phyloP scores from a whole-genome alignment of 148 eudicot genomes.

The Diospyros kaki region DNA sequence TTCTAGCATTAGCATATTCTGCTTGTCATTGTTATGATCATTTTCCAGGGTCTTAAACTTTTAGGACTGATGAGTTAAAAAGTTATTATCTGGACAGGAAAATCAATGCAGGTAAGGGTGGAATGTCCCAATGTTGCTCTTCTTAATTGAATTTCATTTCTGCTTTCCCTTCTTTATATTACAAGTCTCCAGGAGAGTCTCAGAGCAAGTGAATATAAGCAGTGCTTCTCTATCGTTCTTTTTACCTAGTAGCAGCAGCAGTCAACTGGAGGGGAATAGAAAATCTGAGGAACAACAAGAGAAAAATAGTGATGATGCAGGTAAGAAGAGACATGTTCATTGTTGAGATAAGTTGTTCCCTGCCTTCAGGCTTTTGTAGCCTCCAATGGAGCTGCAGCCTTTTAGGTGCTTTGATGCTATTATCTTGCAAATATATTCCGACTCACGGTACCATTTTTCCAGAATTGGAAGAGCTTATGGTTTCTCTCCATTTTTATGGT shows the following conservation, averaged over 20 bases:
- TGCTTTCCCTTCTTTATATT: slow-evolving; percentile 25
- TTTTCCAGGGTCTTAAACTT: no score
- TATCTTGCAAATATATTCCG: background rate
- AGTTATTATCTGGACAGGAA: background rate
- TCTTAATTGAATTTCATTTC: slow-evolving; percentile 18
- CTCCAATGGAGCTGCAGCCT: slow-evolving; percentile 36
- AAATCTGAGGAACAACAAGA: slow-evolving; percentile 6
- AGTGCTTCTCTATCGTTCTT: slow-evolving; percentile 16
- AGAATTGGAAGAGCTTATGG: background rate
- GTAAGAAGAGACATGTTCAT: background rate
- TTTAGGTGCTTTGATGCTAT: background rate
- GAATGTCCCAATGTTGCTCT: background rate
- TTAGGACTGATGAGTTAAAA: background rate
- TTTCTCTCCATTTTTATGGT: background rate
- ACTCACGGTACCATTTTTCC: background rate
- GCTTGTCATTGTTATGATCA: no score
- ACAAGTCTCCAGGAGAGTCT: slow-evolving; percentile 26
- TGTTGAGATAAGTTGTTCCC: slow-evolving; percentile 10
- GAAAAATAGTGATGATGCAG: background rate
- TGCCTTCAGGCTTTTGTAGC: slow-evolving; percentile 62
- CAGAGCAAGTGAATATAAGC: slow-evolving; percentile 21
- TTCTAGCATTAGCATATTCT: no score
- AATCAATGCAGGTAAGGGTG: background rate
- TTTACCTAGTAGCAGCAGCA: slow-evolving; percentile 7
- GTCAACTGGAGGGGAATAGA: slow-evolving; percentile 12